Evolutionary conservation across 1,284 basidiomycete genomes (phyloP).

Genomic region (Ceratobasidium sp.): DNA sequence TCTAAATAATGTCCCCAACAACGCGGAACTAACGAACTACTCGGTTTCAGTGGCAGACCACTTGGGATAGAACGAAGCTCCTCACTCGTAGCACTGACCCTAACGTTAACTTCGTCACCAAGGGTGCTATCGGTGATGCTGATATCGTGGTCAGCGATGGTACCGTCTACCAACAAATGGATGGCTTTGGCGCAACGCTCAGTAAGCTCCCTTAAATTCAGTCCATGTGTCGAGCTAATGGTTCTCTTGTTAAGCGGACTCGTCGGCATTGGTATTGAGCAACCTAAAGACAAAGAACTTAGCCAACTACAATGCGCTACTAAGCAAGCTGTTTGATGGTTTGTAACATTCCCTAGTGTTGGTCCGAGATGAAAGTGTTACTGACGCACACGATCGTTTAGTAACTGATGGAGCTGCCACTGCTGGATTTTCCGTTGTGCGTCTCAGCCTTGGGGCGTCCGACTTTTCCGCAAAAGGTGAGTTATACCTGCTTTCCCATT

Average conservation of each 20-base stretch:
- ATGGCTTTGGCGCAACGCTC: slow-evolving; percentile 63
- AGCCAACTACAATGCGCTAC: slow-evolving; percentile 60
- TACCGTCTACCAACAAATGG: slow-evolving; percentile 59
- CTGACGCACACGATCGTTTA: slow-evolving; percentile 45
- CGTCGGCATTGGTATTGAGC: slow-evolving; percentile 61
- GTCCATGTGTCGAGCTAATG: background rate
- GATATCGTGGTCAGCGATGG: slow-evolving; percentile 62
- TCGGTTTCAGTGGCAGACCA: slow-evolving; percentile 66
- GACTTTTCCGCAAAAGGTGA: slow-evolving; percentile 63
- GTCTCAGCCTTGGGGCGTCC: slow-evolving; percentile 64
- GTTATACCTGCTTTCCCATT: slow-evolving; percentile 40
- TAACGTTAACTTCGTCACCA: slow-evolving; percentile 61
- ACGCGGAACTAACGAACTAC: background rate
- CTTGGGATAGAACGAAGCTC: slow-evolving; percentile 65
- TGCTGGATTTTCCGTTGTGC: slow-evolving; percentile 64
- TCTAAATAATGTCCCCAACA: background rate
- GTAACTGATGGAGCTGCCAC: slow-evolving; percentile 62
- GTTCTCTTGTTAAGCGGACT: slow-evolving; percentile 58
- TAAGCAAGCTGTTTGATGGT: slow-evolving; percentile 62
- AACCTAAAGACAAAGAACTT: slow-evolving; percentile 64
- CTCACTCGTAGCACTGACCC: slow-evolving; percentile 54
- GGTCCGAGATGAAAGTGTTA: background rate
- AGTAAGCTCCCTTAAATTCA: slow-evolving; percentile 54
- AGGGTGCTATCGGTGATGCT: slow-evolving; percentile 59
- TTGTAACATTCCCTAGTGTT: slow-evolving; percentile 5